phyloP scores from a whole-genome alignment of 148 eudicot species.

The Chenopodium suecicum region DNA sequence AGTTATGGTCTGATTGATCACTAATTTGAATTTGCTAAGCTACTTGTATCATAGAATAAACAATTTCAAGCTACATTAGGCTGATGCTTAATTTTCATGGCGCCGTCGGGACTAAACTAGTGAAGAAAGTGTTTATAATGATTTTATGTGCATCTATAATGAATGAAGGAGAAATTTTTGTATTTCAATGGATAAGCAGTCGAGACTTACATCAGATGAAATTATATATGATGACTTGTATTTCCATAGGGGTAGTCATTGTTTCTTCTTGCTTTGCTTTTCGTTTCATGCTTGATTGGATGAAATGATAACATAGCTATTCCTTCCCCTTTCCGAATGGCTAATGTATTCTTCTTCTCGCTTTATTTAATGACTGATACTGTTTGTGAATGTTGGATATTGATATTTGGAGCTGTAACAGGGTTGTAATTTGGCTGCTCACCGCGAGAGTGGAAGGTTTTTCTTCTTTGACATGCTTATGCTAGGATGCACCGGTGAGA shows the following conservation, averaged over 20 bases:
- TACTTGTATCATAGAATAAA: too few relatives aligned
- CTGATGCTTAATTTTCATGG: not conserved
- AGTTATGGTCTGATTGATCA: not conserved
- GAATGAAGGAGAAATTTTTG: not conserved
- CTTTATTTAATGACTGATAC: not conserved
- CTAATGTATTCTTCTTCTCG: not conserved
- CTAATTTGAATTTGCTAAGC: too few relatives aligned
- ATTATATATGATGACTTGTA: not conserved
- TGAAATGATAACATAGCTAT: not conserved
- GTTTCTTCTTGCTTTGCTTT: not conserved
- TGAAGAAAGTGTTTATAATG: not conserved
- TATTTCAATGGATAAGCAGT: not conserved
- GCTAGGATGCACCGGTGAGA: conserved; percentile 65
- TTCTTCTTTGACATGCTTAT: conserved; percentile 79
- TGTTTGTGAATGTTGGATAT: not conserved
- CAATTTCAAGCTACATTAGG: not conserved
- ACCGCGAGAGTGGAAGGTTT: conserved; percentile 70
- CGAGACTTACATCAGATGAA: not conserved
- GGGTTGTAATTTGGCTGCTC: conserved; percentile 89
- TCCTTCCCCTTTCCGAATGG: not conserved
- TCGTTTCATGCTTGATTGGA: not conserved
- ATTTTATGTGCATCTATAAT: not conserved
- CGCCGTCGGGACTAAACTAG: not conserved
- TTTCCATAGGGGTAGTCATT: not conserved
- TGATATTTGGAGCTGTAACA: conserved; percentile 30